Percentiles rank a stretch among this genome's conserved stretches.
phyloP scores from a whole-genome alignment of 192 early-diverging fungal genomes.

The Glomus cerebriforme region DNA sequence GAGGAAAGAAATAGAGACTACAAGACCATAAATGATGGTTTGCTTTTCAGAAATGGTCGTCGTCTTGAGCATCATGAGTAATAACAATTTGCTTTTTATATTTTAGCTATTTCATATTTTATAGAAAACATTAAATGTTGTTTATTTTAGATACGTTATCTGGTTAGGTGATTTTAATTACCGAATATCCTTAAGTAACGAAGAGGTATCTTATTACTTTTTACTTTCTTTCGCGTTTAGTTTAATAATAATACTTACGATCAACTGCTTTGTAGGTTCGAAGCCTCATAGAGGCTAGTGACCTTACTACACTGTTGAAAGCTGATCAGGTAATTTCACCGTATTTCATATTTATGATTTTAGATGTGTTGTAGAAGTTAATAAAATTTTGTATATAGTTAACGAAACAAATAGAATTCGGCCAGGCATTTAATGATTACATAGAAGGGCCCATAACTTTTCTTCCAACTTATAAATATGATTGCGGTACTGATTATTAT shows the following conservation, averaged over 20 bases:
- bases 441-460: conserved; percentile 74
- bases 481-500: conserved; percentile 68
- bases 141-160: conserved; percentile 52
- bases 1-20: conserved; percentile 86
- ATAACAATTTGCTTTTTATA: conserved; percentile 28
- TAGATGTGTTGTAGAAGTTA: conserved; percentile 31
- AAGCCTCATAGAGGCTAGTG: conserved; percentile 39
- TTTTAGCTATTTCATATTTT: neutral
- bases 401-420: conserved; percentile 58
- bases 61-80: conserved; percentile 80
- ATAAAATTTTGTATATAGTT: conserved; percentile 37
- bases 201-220: conserved; percentile 54
- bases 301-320: conserved; percentile 54
- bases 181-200: conserved; percentile 74
- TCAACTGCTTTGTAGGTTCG: conserved; percentile 42
- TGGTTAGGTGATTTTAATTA: conserved; percentile 98
- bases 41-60: conserved; percentile 71
- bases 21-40: conserved; percentile 72
- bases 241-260: neutral
- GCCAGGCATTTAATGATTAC: conserved; percentile 75
- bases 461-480: conserved; percentile 82
- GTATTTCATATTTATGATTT: neutral
- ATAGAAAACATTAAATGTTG: neutral
- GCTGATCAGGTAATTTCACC: conserved; percentile 57
- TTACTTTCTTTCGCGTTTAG: neutral